Conservation (phyloP, 139 green algal species). For the Ostreobium quekettii region DNA sequence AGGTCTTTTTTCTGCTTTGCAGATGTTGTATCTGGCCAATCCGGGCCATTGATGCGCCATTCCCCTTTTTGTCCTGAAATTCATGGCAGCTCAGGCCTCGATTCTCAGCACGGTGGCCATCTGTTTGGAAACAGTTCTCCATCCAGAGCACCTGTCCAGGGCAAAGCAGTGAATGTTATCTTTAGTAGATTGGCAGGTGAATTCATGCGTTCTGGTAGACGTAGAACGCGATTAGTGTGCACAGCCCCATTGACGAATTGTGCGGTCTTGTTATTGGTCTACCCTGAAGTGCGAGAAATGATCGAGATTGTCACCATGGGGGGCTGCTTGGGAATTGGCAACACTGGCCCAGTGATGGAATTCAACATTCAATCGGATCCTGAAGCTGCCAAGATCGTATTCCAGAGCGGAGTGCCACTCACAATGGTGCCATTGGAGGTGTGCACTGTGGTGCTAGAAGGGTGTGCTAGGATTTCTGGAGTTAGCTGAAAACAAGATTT, state of each 20-base stretch:
- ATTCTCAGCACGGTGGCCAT: slow-evolving; percentile 29
- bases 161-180: slow-evolving; percentile 64
- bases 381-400: slow-evolving; percentile 79
- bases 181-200: no score
- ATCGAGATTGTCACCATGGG: slow-evolving; percentile 79
- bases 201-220: no score
- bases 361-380: slow-evolving; percentile 79
- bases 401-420: slow-evolving; percentile 59
- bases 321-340: slow-evolving; percentile 49
- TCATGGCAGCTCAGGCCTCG: slow-evolving; percentile 74
- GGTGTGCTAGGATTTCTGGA: not conserved
- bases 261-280: slow-evolving; percentile 76
- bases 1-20: slow-evolving; percentile 5
- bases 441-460: not conserved
- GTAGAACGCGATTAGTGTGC: slow-evolving; percentile 72
- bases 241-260: slow-evolving; percentile 87
- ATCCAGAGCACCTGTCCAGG: slow-evolving; percentile 18
- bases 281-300: slow-evolving; percentile 59
- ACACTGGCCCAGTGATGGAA: slow-evolving; percentile 60
- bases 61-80: slow-evolving; percentile 77
- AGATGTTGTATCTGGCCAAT: slow-evolving; percentile 64
- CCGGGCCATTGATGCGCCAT: slow-evolving; percentile 61
- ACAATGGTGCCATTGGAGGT: slow-evolving; percentile 92
- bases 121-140: slow-evolving; percentile 20
- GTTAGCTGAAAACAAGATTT: not conserved